Conservation (phyloP, 768 basidiomycete species). For the Inosperma sp. region DNA sequence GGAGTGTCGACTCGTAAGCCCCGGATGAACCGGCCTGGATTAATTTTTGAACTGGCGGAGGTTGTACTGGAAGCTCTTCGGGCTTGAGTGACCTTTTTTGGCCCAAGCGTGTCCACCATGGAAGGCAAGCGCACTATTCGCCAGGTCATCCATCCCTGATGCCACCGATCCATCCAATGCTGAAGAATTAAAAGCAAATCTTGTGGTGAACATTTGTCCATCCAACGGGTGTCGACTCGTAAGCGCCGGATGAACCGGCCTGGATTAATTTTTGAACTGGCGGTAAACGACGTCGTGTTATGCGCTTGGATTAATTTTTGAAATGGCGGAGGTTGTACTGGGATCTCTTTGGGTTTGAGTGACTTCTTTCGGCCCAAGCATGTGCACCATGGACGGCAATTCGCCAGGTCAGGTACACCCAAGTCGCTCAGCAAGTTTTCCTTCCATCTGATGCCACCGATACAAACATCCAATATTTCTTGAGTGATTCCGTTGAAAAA, state of each 20-base stretch:
- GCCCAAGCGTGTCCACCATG: too few relatives aligned
- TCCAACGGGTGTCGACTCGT: slow-evolving; percentile 63
- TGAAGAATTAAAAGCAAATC: slow-evolving; percentile 68
- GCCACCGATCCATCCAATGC: too few relatives aligned
- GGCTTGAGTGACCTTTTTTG: slow-evolving; percentile 40
- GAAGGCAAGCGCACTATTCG: too few relatives aligned
- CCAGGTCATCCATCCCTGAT: too few relatives aligned
- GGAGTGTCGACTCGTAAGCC: slow-evolving; percentile 70
- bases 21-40: slow-evolving; percentile 48
- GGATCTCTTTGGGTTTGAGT: slow-evolving; percentile 12
- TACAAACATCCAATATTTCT: slow-evolving; percentile 63
- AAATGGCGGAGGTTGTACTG: slow-evolving; percentile 31
- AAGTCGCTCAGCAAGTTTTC: slow-evolving; percentile 21
- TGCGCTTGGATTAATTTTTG: too few relatives aligned
- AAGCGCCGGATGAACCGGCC: slow-evolving; percentile 56
- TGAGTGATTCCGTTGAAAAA: slow-evolving; percentile 52
- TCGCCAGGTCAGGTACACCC: slow-evolving; percentile 15
- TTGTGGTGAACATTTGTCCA: slow-evolving; percentile 60
- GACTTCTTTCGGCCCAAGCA: too few relatives aligned
- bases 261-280: slow-evolving; percentile 12
- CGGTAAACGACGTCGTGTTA: too few relatives aligned
- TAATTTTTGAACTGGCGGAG: slow-evolving; percentile 9
- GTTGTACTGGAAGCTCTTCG: slow-evolving; percentile 19
- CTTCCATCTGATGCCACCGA: slow-evolving; percentile 40
- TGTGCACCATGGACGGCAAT: slow-evolving; percentile 23